Conservation (phyloP, 2,329 filamentous ascomycete genomes). For the Cordyceps javanica region DNA sequence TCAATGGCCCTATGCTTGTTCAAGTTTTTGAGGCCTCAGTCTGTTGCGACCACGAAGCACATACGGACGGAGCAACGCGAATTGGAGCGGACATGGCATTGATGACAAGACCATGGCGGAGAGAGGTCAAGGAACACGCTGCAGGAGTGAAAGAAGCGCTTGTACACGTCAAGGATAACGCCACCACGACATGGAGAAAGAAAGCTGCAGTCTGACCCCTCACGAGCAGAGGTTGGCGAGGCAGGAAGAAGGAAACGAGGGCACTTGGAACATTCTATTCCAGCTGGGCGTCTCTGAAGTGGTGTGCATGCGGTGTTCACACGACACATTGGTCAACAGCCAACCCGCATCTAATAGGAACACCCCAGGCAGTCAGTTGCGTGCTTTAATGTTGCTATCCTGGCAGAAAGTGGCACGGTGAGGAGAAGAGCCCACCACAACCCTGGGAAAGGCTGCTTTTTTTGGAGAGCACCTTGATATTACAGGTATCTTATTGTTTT, state of each 20-base stretch:
- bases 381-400: neutral
- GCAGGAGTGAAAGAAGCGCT: neutral
- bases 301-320: conserved; percentile 3
- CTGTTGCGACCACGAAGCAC: too few relatives aligned
- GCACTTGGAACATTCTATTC: neutral
- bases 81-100: neutral
- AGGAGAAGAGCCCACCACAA: neutral
- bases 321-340: neutral
- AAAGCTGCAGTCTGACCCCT: neutral
- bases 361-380: neutral
- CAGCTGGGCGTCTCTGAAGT: neutral
- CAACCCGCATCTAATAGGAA: neutral
- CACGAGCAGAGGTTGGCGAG: neutral
- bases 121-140: neutral
- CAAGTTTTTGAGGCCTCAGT: too few relatives aligned
- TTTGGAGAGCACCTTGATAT: neutral
- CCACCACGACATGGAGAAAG: conserved; percentile 1
- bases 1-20: too few relatives aligned
- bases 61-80: neutral
- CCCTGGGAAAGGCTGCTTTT: neutral
- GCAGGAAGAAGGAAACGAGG: neutral
- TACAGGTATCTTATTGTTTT: conserved; percentile 3
- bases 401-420: neutral
- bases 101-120: neutral
- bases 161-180: conserved; percentile 10